Evolutionary conservation across 1,284 basidiomycete species (phyloP).

Genomic region (Fomitopsis pinicola): DNA sequence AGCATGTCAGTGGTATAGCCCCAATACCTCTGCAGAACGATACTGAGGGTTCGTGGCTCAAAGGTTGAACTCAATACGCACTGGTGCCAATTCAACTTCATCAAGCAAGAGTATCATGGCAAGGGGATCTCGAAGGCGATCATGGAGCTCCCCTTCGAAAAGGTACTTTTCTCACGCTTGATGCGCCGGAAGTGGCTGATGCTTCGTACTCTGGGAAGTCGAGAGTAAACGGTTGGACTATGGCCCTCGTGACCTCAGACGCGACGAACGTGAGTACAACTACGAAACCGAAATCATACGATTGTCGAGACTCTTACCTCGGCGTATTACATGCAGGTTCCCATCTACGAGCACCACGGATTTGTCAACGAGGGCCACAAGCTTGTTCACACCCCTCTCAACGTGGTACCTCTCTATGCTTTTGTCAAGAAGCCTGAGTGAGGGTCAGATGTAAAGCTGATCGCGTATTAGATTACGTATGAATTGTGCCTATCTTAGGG

Average conservation of each 20-base stretch:
- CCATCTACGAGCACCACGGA: constrained; percentile 2
- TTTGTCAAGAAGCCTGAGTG: not conserved
- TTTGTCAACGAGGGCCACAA: not conserved
- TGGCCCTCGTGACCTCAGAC: not conserved
- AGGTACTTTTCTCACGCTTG: constrained; percentile 3
- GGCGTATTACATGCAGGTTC: not conserved
- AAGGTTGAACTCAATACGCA: constrained; percentile 8
- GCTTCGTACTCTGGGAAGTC: not conserved
- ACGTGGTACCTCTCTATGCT: not conserved
- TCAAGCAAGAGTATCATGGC: constrained; percentile 13
- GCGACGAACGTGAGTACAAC: not conserved
- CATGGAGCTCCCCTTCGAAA: constrained; percentile 7
- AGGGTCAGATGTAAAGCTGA: too few relatives aligned
- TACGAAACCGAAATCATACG: not conserved
- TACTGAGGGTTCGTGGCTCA: too few relatives aligned
- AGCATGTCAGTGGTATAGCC: too few relatives aligned
- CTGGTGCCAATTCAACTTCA: constrained; percentile 16
- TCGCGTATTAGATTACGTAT: too few relatives aligned
- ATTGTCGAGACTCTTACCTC: not conserved
- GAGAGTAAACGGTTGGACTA: not conserved
- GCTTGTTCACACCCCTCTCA: not conserved
- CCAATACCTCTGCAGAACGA: too few relatives aligned
- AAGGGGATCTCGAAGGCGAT: constrained; percentile 11
- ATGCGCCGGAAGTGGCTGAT: not conserved
- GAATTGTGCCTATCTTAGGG: too few relatives aligned